Conservation (phyloP, 2,329 filamentous ascomycete genomes). For the Metarhizium anisopliae region DNA sequence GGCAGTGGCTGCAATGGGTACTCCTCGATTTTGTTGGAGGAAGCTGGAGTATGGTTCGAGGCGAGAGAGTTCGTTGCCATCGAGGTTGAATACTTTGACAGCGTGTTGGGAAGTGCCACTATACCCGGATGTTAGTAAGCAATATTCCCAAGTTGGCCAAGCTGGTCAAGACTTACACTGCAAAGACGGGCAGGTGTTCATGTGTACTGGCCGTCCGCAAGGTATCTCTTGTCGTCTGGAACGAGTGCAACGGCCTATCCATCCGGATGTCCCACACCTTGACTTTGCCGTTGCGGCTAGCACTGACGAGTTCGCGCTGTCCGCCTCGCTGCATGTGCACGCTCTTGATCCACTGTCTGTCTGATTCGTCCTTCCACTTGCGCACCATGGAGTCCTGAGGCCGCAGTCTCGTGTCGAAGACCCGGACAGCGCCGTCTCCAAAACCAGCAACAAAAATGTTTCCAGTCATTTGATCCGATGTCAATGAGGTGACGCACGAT, state of each 20-base stretch:
- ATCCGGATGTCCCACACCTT: constrained; percentile 94
- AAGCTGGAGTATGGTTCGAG: constrained; percentile 89
- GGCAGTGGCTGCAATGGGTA: constrained; percentile 78
- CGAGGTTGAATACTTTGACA: constrained; percentile 89
- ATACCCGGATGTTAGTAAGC: constrained; percentile 6
- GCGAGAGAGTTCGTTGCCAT: constrained; percentile 67
- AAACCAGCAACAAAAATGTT: constrained; percentile 95
- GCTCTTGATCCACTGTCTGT: constrained; percentile 86
- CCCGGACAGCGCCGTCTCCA: constrained; percentile 85
- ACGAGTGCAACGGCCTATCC: constrained; percentile 65
- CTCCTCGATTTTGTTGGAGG: constrained; percentile 68
- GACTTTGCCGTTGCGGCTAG: constrained; percentile 86
- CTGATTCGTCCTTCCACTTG: constrained; percentile 86
- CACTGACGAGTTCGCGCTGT: constrained; percentile 81
- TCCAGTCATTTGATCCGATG: constrained; percentile 94
- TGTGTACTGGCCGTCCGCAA: constrained; percentile 84
- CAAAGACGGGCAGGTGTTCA: constrained; percentile 93
- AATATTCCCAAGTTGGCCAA: constrained; percentile 6
- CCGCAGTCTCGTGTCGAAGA: constrained; percentile 81
- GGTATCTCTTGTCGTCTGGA: constrained; percentile 66
- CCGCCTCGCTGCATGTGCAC: constrained; percentile 96
- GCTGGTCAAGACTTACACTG: constrained; percentile 56
- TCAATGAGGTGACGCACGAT: constrained; percentile 90
- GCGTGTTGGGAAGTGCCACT: constrained; percentile 83
- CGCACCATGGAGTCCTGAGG: constrained; percentile 88